phyloP scores from a whole-genome alignment of 768 basidiomycete genomes.

The Kwoniella sp. region DNA sequence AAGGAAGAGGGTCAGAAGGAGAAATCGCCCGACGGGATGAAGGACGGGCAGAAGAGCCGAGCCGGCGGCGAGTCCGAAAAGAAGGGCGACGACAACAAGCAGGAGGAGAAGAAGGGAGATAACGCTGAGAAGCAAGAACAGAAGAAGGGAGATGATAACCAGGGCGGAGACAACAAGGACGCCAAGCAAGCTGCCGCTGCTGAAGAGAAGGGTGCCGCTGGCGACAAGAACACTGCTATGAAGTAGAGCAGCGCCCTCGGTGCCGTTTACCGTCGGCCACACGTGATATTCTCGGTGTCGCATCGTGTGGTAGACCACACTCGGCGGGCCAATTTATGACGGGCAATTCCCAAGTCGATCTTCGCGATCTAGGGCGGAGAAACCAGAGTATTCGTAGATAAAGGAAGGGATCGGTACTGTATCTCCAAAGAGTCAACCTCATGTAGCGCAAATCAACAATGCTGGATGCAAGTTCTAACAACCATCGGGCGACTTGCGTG shows the following conservation, averaged over 20 bases:
- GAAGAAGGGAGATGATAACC: constrained; percentile 6
- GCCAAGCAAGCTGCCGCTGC: constrained; percentile 16
- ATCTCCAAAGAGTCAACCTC: not conserved
- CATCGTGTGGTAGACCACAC: too few relatives aligned
- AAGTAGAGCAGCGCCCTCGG: constrained; percentile 11
- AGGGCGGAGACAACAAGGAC: constrained; percentile 17
- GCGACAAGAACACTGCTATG: constrained; percentile 25
- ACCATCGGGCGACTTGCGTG: too few relatives aligned
- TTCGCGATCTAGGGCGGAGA: too few relatives aligned
- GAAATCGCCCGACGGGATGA: constrained; percentile 16
- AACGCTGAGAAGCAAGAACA: constrained; percentile 7
- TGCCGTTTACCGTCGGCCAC: too few relatives aligned
- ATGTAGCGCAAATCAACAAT: not conserved
- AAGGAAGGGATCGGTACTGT: not conserved
- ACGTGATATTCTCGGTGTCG: too few relatives aligned
- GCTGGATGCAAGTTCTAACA: too few relatives aligned
- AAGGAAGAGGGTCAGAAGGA: constrained; percentile 20
- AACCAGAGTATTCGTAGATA: not conserved
- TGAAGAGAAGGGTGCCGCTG: constrained; percentile 20
- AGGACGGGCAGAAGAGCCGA: constrained; percentile 9
- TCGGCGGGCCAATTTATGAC: too few relatives aligned
- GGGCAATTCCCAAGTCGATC: too few relatives aligned
- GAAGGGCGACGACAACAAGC: constrained; percentile 7
- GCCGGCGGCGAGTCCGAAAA: constrained; percentile 7
- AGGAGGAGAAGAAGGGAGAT: constrained; percentile 3